A percentile compares a stretch with the other conserved stretches of the same genome.
Conservation (phyloP, 2,329 filamentous ascomycete genomes). For the Xylaria sp. region DNA sequence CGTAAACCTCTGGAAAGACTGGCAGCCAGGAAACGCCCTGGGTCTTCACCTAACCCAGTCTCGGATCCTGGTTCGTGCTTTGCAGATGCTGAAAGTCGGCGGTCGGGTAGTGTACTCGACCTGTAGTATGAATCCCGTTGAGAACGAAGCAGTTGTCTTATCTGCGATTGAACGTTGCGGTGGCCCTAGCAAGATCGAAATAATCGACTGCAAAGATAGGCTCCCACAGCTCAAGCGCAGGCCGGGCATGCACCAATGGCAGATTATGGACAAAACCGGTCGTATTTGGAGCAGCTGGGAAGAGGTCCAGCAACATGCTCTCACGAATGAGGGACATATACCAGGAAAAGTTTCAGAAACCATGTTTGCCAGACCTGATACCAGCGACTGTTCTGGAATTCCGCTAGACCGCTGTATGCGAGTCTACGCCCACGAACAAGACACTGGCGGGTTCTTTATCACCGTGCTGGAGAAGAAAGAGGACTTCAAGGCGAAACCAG, state of each 20-base stretch:
- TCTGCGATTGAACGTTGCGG: constrained; percentile 90
- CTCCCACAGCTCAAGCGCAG: constrained; percentile 76
- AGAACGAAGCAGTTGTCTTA: constrained; percentile 91
- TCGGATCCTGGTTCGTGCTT: constrained; percentile 84
- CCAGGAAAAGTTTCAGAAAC: constrained; percentile 72
- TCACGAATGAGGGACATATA: constrained; percentile 58
- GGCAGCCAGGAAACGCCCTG: constrained; percentile 84
- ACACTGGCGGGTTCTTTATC: constrained; percentile 98
- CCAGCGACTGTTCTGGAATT: constrained; percentile 60
- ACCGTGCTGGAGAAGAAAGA: constrained; percentile 88
- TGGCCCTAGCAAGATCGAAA: constrained; percentile 76
- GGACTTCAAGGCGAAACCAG: constrained; percentile 79
- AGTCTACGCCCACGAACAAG: constrained; percentile 92
- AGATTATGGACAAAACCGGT: constrained; percentile 84
- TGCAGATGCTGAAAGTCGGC: constrained; percentile 95
- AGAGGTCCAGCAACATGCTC: constrained; percentile 72
- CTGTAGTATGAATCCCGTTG: constrained; percentile 97
- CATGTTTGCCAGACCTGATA: constrained; percentile 76
- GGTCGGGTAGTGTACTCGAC: constrained; percentile 97
- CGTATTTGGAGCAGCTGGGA: constrained; percentile 81
- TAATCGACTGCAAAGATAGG: constrained; percentile 80
- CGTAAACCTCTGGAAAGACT: constrained; percentile 90
- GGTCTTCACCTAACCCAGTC: constrained; percentile 87
- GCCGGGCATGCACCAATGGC: constrained; percentile 80
- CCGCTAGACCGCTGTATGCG: constrained; percentile 90